phyloP scores from a whole-genome alignment of 2,329 filamentous ascomycete genomes.

The Xenoacremonium recifei region DNA sequence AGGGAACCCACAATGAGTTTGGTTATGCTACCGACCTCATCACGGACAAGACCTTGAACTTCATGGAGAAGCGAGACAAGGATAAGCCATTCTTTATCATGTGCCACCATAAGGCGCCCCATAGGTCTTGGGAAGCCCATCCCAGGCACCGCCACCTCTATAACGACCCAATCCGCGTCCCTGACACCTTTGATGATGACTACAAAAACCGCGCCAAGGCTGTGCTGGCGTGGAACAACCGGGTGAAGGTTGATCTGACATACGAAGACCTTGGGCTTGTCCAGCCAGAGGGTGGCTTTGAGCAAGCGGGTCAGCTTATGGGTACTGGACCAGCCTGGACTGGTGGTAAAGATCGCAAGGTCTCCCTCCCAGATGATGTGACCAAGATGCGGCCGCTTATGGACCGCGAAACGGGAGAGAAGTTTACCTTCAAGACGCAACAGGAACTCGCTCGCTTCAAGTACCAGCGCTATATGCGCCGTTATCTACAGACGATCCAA shows the following conservation, averaged over 20 bases:
- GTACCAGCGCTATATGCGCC: constrained; percentile 56
- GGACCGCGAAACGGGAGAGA: constrained; percentile 43
- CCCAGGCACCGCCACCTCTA: constrained; percentile 48
- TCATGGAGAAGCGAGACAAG: constrained; percentile 33
- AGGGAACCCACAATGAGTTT: constrained; percentile 26
- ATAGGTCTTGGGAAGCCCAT: constrained; percentile 51
- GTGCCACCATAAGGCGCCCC: constrained; percentile 57
- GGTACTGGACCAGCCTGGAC: constrained; percentile 24
- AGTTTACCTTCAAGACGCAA: constrained; percentile 42
- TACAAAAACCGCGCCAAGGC: constrained; percentile 53
- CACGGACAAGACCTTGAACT: constrained; percentile 47
- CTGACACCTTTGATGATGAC: constrained; percentile 52
- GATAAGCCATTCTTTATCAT: constrained; percentile 51
- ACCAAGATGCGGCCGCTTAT: constrained; percentile 32
- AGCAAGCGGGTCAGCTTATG: constrained; percentile 34
- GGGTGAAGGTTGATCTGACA: constrained; percentile 49
- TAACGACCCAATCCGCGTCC: constrained; percentile 42
- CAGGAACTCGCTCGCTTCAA: constrained; percentile 50
- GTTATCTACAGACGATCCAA: constrained; percentile 52
- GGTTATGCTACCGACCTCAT: constrained; percentile 54
- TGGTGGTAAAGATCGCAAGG: constrained; percentile 26
- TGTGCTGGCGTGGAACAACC: constrained; percentile 49
- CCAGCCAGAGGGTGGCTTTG: constrained; percentile 50
- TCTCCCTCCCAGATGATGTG: constrained; percentile 16
- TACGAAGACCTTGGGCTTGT: constrained; percentile 50